These are phyloP conservation scores for Boletellus ananas DNA, from an alignment of 768 basidiomycete species.

Conservation along the genomic window DNA sequence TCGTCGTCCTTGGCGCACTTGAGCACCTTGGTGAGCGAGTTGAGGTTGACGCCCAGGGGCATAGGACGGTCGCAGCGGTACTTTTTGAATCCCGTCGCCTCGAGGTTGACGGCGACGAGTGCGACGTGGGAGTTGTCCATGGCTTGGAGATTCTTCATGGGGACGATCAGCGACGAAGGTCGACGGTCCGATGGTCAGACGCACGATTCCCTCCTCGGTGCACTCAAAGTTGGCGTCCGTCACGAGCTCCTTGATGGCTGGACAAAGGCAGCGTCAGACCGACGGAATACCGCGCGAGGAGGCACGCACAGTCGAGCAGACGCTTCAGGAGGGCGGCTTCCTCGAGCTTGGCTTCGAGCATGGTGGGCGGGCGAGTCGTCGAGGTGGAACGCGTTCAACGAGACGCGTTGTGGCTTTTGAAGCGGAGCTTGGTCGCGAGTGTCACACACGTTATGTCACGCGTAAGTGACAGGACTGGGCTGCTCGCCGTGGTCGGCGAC, in stretches of 20 bases:
- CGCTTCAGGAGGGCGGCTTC: constrained; percentile 90
- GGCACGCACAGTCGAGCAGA: constrained; percentile 79
- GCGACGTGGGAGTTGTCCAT: constrained; percentile 99
- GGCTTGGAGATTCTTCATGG: constrained; percentile 76
- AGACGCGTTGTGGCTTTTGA: constrained; percentile 34
- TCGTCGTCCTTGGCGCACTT: constrained; percentile 98
- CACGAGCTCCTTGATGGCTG: constrained; percentile 97
- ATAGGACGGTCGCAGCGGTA: constrained; percentile 96
- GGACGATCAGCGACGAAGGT: not conserved
- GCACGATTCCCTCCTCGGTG: constrained; percentile 87
- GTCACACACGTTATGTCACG: constrained; percentile 31
- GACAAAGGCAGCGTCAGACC: constrained; percentile 5
- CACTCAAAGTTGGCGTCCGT: constrained; percentile 98
- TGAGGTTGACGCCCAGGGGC: constrained; percentile 84
- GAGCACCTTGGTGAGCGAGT: constrained; percentile 88
- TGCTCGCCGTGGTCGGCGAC: constrained; percentile 1
- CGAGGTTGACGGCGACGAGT: constrained; percentile 83
- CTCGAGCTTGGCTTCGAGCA: constrained; percentile 89
- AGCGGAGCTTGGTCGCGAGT: constrained; percentile 32
- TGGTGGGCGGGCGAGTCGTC: constrained; percentile 28
- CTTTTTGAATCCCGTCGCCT: constrained; percentile 72
- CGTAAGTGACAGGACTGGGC: too few relatives aligned
- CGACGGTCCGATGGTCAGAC: constrained; percentile 19
- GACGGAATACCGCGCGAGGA: not conserved
- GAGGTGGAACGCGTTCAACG: constrained; percentile 15